Evolutionary conservation across 2,329 filamentous ascomycete species (phyloP), one percentile per base, ranked within the genome.

Genomic region (Calonectria fujianensis): DNA sequence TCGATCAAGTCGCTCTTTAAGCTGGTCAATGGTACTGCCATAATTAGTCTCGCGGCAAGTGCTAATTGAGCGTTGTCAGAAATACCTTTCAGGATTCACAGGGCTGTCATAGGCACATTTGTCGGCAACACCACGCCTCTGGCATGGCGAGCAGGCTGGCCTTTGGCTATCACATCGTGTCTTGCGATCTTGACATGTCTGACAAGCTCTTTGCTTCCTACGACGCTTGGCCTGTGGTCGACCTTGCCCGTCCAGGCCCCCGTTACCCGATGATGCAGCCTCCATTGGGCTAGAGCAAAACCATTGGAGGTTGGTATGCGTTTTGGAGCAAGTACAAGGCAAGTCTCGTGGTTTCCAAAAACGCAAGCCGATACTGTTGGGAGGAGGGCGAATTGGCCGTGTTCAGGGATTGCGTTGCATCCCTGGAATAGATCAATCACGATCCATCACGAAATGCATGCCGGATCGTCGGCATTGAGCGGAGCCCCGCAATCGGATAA

Each of bases 401-500:
- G 3, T 31, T 4, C 16, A 57, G 29, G 51, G 29, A 32, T 57
- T 57, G 51, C 51, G 29, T 57, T 16, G 32, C 29, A 32, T 31
- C 29, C 18, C 9, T 20, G 6, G 51, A 31, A 13, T 9, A 31
- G 14, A n/a, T 32, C 29, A 9, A 32, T 57, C 51, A 31, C 16
- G 14, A n/a, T 32, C 51, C 8, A 32, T 57, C 51, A 31, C 16
- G 16, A 52, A 57, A 57, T 57, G 29, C 13, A 32, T 35, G 6
- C 29, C 51, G 51, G 51, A 57, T 57, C 29, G 51, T 57, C 51
- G 51, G 51, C 51, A 57, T 57, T 57, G 29, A 16, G 51, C 9
- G 29, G 27, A 18, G 29, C 51, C 50, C 51, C 51, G 51, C 51
- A 6, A 57, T 57, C 51, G 51, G 51, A 57, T 57, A 57, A 57